Percentiles rank a stretch among this genome's conserved stretches.
Conservation (phyloP, 164 flowering plant species). For the Stephania japonica region DNA sequence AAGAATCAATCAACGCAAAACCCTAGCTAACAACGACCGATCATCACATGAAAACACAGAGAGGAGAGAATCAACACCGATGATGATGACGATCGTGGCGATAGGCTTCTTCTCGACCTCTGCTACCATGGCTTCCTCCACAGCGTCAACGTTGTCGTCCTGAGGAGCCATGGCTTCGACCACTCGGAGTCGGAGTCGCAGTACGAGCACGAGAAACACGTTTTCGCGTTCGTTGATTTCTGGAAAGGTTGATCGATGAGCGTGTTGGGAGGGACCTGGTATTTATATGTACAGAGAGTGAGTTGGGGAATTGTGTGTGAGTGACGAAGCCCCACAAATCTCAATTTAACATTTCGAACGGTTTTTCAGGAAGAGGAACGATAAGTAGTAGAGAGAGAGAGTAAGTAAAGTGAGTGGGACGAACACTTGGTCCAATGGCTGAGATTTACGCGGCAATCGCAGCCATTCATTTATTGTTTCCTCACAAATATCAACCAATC, state of each 20-base stretch:
- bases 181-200: not conserved
- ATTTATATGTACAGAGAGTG: not conserved
- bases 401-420: not conserved
- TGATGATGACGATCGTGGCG: constrained; percentile 59
- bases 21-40: not conserved
- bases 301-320: not conserved
- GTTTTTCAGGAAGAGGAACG: constrained; percentile 1
- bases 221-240: not conserved
- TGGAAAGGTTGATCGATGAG: not conserved
- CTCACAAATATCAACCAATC: not conserved
- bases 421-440: not conserved
- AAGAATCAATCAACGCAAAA: not conserved
- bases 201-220: not conserved
- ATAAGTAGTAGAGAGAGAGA: no score
- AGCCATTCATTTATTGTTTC: not conserved
- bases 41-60: not conserved
- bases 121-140: constrained; percentile 30
- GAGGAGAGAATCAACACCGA: constrained; percentile 36
- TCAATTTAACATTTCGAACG: not conserved
- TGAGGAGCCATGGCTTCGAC: constrained; percentile 47
- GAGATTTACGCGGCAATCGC: not conserved
- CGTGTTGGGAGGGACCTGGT: not conserved
- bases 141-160: constrained; percentile 24
- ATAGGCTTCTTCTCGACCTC: constrained; percentile 41
- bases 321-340: no score